A percentile compares a stretch with the other conserved stretches of the same genome.
These are phyloP conservation scores for Viridothelium virens DNA, from an alignment of 495 filamentous ascomycete species.

Conservation along the genomic window DNA sequence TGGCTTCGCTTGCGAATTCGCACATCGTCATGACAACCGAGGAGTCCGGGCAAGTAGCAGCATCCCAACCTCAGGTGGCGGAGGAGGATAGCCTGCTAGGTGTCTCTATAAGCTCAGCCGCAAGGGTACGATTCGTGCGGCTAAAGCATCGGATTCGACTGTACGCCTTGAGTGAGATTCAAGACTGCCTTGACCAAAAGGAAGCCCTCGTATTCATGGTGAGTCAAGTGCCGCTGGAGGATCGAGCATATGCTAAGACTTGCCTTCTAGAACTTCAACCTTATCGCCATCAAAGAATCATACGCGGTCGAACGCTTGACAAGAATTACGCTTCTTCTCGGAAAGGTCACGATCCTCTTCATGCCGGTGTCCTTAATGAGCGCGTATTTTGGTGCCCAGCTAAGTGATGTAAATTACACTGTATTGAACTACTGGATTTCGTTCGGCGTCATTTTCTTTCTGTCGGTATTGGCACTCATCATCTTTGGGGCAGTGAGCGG, in stretches of 20 bases:
- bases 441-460: conserved; percentile 59
- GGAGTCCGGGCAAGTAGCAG: conserved; percentile 22
- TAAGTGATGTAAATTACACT: conserved; percentile 55
- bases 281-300: conserved; percentile 78
- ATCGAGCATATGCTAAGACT: neutral
- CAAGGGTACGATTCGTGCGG: conserved; percentile 66
- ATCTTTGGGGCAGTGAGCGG: conserved; percentile 48
- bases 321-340: conserved; percentile 70
- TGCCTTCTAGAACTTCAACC: conserved; percentile 64
- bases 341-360: conserved; percentile 77
- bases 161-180: conserved; percentile 72
- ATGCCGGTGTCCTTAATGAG: conserved; percentile 77
- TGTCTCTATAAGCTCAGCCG: conserved; percentile 53
- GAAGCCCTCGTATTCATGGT: conserved; percentile 66
- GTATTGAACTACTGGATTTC: conserved; percentile 61
- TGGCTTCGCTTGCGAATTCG: conserved; percentile 37
- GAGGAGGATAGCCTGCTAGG: conserved; percentile 41
- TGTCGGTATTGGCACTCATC: conserved; percentile 54
- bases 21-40: conserved; percentile 25
- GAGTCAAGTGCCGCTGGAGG: conserved; percentile 15
- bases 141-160: conserved; percentile 67
- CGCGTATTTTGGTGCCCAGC: conserved; percentile 71
- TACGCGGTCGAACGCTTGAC: conserved; percentile 70
- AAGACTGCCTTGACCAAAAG: conserved; percentile 71
- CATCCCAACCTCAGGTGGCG: conserved; percentile 39